phyloP scores from a whole-genome alignment of 176 grass and related monocot genomes.

The Saccharum officinarum region DNA sequence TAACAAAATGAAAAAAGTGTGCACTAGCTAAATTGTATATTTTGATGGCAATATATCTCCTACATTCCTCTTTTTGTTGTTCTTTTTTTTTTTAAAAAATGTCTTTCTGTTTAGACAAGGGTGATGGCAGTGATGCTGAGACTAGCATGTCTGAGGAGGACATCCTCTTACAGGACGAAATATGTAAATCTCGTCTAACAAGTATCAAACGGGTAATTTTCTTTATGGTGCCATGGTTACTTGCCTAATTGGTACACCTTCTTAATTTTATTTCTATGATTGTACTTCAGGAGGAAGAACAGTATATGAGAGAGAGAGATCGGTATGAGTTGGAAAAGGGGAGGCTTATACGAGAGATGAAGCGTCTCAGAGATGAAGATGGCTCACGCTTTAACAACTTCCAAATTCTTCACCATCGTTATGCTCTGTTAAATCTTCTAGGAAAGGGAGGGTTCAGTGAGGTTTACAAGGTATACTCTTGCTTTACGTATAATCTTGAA shows the following conservation, averaged over 20 bases:
- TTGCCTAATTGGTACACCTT: constrained; percentile 17
- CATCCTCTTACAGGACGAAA: constrained; percentile 91
- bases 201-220: constrained; percentile 86
- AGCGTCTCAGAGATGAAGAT: constrained; percentile 97
- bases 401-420: constrained; percentile 97
- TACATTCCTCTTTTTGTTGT: neutral
- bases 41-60: neutral
- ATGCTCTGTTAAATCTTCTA: constrained; percentile 99
- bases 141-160: constrained; percentile 86
- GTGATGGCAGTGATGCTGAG: constrained; percentile 91
- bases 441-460: constrained; percentile 99
- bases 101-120: constrained; percentile 66
- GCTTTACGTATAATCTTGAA: constrained; percentile 11
- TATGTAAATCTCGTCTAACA: constrained; percentile 93
- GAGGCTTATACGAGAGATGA: constrained; percentile 99
- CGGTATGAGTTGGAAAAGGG: constrained; percentile 96
- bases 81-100: neutral
- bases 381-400: constrained; percentile 99
- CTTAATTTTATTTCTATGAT: constrained; percentile 30
- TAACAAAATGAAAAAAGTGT: neutral
- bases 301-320: constrained; percentile 88
- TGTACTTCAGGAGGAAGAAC: constrained; percentile 86
- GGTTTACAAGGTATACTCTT: constrained; percentile 93
- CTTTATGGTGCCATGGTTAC: constrained; percentile 17
- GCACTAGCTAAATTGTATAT: neutral